A percentile compares a stretch with the other conserved stretches of the same genome.
Evolutionary conservation across 2,329 filamentous ascomycete species (phyloP).

Genomic region (Penicillium glabrum): DNA sequence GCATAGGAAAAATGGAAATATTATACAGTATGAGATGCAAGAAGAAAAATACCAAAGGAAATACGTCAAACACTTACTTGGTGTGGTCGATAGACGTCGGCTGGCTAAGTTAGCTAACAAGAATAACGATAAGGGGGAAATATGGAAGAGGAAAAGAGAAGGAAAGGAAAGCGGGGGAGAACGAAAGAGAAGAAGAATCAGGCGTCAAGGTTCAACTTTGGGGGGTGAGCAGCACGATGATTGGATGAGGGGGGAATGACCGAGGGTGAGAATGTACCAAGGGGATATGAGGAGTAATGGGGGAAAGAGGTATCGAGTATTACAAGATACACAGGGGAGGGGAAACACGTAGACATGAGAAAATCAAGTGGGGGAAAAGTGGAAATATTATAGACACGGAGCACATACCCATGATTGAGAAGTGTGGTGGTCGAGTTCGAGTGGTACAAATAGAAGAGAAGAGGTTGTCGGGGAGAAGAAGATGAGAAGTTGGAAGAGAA

Average conservation of each 20-base stretch:
- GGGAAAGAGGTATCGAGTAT: constrained; percentile 9
- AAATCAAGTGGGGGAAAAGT: not conserved
- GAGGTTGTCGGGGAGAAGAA: not conserved
- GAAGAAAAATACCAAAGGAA: constrained; percentile 1
- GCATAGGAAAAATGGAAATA: not conserved
- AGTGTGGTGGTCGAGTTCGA: not conserved
- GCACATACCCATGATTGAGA: not conserved
- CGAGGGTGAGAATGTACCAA: constrained; percentile 23
- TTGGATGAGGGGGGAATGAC: constrained; percentile 20
- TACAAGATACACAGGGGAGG: constrained; percentile 20
- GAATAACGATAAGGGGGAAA: constrained; percentile 11
- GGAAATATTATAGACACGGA: not conserved
- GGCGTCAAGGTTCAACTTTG: constrained; percentile 20
- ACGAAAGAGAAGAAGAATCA: constrained; percentile 17
- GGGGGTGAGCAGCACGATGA: constrained; percentile 16
- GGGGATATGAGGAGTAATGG: constrained; percentile 11
- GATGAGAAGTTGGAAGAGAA: not conserved
- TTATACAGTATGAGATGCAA: not conserved
- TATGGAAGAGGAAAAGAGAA: constrained; percentile 8
- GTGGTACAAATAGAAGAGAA: not conserved
- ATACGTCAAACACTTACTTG: constrained; percentile 41
- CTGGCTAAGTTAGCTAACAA: constrained; percentile 25
- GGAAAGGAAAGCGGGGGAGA: constrained; percentile 12
- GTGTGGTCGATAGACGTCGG: constrained; percentile 49
- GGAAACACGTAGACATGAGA: not conserved